Conservation (phyloP, 768 basidiomycete species). For the Rhizopogon rudus region DNA sequence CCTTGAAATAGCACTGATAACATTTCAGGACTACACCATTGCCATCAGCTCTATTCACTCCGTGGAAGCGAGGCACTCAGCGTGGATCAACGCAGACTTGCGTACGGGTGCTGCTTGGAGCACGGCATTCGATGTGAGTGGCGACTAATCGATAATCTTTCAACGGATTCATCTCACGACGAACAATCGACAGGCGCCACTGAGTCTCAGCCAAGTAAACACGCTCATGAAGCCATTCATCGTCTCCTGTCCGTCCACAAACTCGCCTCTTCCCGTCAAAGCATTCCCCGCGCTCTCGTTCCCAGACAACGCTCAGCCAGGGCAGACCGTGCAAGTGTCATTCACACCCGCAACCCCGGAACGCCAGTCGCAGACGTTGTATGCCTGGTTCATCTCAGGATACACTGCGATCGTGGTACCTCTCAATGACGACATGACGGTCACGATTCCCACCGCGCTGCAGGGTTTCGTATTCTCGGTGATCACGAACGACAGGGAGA, state of each 20-base stretch:
- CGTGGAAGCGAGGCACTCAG: conserved; percentile 59
- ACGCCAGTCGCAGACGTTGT: conserved; percentile 19
- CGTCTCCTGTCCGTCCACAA: conserved; percentile 46
- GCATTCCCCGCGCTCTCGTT: conserved; percentile 47
- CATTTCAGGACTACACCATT: conserved; percentile 35
- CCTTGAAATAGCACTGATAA: conserved; percentile 7
- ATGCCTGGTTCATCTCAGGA: conserved; percentile 47
- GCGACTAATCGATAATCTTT: conserved; percentile 8
- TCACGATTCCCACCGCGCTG: conserved; percentile 37
- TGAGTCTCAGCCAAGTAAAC: conserved; percentile 35
- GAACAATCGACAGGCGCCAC: conserved; percentile 28
- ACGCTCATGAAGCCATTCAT: conserved; percentile 42
- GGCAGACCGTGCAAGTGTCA: conserved; percentile 19
- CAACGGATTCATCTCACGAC: conserved; percentile 26
- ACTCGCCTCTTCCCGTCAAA: conserved; percentile 42
- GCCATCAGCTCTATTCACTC: conserved; percentile 53
- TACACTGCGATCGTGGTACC: conserved; percentile 36
- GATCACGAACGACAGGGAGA: conserved; percentile 34
- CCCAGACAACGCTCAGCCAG: conserved; percentile 22
- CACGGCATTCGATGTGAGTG: conserved; percentile 50
- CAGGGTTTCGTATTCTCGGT: conserved; percentile 49
- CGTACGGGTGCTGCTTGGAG: conserved; percentile 49
- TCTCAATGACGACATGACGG: conserved; percentile 26
- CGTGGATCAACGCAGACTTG: conserved; percentile 53
- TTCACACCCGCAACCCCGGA: conserved; percentile 12